Conservation (phyloP, 345 rosid species). For the Adansonia digitata region DNA sequence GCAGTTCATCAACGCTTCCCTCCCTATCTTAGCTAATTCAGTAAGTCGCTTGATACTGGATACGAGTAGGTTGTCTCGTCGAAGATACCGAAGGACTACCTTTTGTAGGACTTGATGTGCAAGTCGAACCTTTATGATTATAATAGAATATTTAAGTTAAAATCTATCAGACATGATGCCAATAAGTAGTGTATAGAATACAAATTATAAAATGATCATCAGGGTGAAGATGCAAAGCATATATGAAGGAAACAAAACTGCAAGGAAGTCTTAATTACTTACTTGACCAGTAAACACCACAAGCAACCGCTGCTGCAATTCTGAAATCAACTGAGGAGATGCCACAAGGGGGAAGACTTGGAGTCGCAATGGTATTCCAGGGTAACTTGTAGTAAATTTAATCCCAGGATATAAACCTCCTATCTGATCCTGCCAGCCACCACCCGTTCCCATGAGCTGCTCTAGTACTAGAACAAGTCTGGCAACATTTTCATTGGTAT, state of each 20-base stretch:
- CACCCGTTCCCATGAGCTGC: slow-evolving; percentile 99
- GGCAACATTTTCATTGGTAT: slow-evolving; percentile 77
- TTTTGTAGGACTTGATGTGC: slow-evolving; percentile 90
- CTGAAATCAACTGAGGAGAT: slow-evolving; percentile 49
- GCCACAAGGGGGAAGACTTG: slow-evolving; percentile 80
- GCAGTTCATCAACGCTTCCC: slow-evolving; percentile 90
- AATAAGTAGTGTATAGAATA: background rate
- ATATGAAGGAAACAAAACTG: background rate
- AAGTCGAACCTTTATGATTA: slow-evolving; percentile 68
- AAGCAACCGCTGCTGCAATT: slow-evolving; percentile 76
- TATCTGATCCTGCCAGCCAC: slow-evolving; percentile 99
- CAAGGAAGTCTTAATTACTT: slow-evolving; percentile 19
- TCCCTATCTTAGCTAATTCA: slow-evolving; percentile 73
- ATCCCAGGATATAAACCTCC: slow-evolving; percentile 93
- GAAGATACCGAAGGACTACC: slow-evolving; percentile 80
- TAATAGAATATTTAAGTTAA: background rate
- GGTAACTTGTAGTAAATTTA: slow-evolving; percentile 81
- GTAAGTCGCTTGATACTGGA: slow-evolving; percentile 84
- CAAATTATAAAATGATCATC: background rate
- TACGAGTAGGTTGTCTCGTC: slow-evolving; percentile 71
- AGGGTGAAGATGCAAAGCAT: background rate
- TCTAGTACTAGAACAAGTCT: slow-evolving; percentile 85
- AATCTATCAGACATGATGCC: background rate
- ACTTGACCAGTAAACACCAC: slow-evolving; percentile 96
- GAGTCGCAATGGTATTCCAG: slow-evolving; percentile 85